A percentile compares a stretch with the other conserved stretches of the same genome.
Evolutionary conservation across 1,284 basidiomycete genomes (phyloP).

Genomic region (Sporisorium scitamineum): DNA sequence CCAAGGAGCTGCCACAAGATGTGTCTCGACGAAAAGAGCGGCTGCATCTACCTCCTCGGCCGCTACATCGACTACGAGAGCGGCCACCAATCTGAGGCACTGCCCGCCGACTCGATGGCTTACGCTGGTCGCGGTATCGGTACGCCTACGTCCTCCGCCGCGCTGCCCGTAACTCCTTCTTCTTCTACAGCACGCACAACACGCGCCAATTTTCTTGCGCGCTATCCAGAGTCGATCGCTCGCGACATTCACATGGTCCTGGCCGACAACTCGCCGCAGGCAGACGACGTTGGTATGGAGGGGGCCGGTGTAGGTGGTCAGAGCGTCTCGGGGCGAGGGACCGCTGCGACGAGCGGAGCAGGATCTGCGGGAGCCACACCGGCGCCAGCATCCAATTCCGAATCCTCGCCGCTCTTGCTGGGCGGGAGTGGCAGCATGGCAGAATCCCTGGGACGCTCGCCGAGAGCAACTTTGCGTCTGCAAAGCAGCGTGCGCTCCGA

Average conservation of each 20-base stretch:
- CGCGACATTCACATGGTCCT: conserved; percentile 48
- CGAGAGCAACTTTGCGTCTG: conserved; percentile 23
- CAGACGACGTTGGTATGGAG: conserved; percentile 37
- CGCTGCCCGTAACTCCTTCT: conserved; percentile 35
- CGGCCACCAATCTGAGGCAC: conserved; percentile 15
- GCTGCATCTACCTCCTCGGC: conserved; percentile 77
- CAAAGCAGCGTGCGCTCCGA: conserved; percentile 19
- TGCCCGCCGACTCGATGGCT: conserved; percentile 32
- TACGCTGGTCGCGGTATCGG: conserved; percentile 9
- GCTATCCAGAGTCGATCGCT: conserved; percentile 41
- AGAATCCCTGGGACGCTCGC: conserved; percentile 24
- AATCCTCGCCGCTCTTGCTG: conserved; percentile 35
- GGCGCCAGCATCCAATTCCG: conserved; percentile 27
- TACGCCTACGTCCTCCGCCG: conserved; percentile 9
- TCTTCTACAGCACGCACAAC: conserved; percentile 38
- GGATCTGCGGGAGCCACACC: conserved; percentile 21
- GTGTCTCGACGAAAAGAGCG: conserved; percentile 79
- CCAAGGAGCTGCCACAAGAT: conserved; percentile 84
- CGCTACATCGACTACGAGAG: conserved; percentile 62
- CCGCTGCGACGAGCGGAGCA: no score
- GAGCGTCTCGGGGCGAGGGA: conserved; percentile 3
- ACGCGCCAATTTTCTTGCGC: conserved; percentile 38
- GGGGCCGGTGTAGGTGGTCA: conserved; percentile 25
- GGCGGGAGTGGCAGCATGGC: conserved; percentile 2
- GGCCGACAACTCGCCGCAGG: conserved; percentile 18